Percentiles rank a stretch among this genome's conserved stretches.
These are phyloP conservation scores for Vitis riparia DNA, from an alignment of 164 flowering plant species.

Conservation along the genomic window DNA sequence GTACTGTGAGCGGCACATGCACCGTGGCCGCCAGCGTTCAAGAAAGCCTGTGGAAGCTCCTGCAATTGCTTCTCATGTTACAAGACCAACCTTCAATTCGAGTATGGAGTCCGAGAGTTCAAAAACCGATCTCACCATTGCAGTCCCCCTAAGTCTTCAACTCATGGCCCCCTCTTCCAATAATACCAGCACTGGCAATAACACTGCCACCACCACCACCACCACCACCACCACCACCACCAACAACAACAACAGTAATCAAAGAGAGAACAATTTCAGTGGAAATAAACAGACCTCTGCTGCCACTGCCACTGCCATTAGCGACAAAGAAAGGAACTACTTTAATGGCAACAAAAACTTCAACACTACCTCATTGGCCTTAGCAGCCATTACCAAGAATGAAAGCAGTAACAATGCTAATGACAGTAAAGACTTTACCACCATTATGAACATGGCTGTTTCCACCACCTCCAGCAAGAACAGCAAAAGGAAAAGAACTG, in stretches of 20 bases:
- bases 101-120: slow-evolving; percentile 10
- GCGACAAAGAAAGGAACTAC: no score
- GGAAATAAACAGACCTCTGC: no score
- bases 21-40: slow-evolving; percentile 39
- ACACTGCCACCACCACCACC: slow-evolving; percentile 3
- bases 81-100: neutral
- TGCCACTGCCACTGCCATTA: no score
- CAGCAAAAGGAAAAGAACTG: neutral
- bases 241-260: neutral
- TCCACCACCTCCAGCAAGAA: neutral
- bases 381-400: no score
- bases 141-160: slow-evolving; percentile 22
- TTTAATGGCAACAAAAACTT: no score
- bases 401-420: no score
- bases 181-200: neutral
- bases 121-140: slow-evolving; percentile 17
- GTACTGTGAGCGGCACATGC: slow-evolving; percentile 39
- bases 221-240: neutral
- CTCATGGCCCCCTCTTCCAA: slow-evolving; percentile 14
- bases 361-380: no score
- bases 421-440: no score
- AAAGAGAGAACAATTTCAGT: neutral
- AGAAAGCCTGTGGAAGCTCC: slow-evolving; percentile 44
- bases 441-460: no score
- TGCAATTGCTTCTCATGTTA: slow-evolving; percentile 2